Evolutionary conservation across 2,329 filamentous ascomycete species (phyloP).

Genomic region (Trichoderma oligosporum): DNA sequence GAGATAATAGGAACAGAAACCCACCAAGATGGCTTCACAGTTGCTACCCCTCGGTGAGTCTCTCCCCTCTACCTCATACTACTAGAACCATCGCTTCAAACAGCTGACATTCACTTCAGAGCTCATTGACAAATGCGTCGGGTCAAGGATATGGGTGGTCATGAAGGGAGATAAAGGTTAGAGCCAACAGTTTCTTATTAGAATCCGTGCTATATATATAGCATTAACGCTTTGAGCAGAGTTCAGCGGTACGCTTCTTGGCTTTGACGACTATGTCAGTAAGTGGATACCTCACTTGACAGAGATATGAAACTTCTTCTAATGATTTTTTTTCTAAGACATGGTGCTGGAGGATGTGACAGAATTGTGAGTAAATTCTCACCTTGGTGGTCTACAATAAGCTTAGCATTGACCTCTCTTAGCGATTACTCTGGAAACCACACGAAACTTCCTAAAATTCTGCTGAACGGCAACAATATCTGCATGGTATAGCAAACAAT

Average conservation of each 20-base stretch:
- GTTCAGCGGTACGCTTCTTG: slow-evolving; percentile 89
- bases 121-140: slow-evolving; percentile 98
- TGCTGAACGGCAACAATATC: slow-evolving; percentile 97
- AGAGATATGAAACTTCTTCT: neutral
- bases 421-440: slow-evolving; percentile 90
- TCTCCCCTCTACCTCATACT: neutral
- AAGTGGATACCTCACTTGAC: slow-evolving; percentile 45
- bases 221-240: slow-evolving; percentile 52
- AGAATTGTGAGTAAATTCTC: slow-evolving; percentile 74
- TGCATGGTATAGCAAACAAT: slow-evolving; percentile 78
- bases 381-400: no score
- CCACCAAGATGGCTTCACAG: slow-evolving; percentile 62
- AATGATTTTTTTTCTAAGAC: slow-evolving; percentile 53
- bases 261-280: slow-evolving; percentile 99
- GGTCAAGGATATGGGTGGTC: slow-evolving; percentile 95
- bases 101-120: slow-evolving; percentile 50
- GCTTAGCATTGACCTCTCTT: neutral
- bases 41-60: slow-evolving; percentile 64
- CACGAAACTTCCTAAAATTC: slow-evolving; percentile 86
- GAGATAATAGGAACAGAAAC: neutral
- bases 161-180: slow-evolving; percentile 99
- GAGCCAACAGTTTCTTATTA: neutral
- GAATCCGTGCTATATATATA: no score
- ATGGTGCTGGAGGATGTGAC: slow-evolving; percentile 98
- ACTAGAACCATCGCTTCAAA: neutral